These are phyloP conservation scores for Pyrenochaeta sp. DNA, from an alignment of 2,329 filamentous ascomycete species.

Conservation along the genomic window DNA sequence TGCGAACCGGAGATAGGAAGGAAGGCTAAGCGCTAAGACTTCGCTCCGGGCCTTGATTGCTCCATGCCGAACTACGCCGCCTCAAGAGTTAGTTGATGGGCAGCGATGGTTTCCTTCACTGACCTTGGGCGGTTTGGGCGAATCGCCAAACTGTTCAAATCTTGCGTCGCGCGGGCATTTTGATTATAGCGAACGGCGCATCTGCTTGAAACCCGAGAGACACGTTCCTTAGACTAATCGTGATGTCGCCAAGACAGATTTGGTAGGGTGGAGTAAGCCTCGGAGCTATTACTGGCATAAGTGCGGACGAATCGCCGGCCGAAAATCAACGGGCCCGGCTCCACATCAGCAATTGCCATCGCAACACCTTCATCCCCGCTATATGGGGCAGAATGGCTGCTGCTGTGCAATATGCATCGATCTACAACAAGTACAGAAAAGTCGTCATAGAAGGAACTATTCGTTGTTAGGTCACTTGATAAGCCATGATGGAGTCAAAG, in stretches of 20 bases:
- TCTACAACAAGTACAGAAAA: conserved; percentile 10
- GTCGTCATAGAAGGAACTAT: background rate
- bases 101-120: too few relatives aligned
- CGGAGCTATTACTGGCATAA: conserved; percentile 7
- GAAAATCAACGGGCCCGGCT: conserved; percentile 26
- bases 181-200: background rate
- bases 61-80: conserved; percentile 6
- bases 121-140: too few relatives aligned
- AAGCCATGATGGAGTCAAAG: conserved; percentile 27
- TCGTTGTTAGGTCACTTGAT: background rate
- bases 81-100: background rate
- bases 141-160: background rate
- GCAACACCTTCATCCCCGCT: conserved; percentile 36
- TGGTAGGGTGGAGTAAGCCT: conserved; percentile 12
- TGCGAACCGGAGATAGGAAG: conserved; percentile 27
- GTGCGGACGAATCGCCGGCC: conserved; percentile 42
- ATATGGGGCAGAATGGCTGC: conserved; percentile 42
- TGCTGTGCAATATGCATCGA: conserved; percentile 25
- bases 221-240: background rate
- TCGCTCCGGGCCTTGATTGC: conserved; percentile 6
- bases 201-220: background rate
- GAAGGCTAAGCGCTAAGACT: conserved; percentile 13
- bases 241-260: background rate
- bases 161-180: background rate
- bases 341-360: conserved; percentile 37